Evolutionary conservation across 2,329 filamentous ascomycete species (phyloP).

Genomic region (Paraphaeosphaeria minitans): DNA sequence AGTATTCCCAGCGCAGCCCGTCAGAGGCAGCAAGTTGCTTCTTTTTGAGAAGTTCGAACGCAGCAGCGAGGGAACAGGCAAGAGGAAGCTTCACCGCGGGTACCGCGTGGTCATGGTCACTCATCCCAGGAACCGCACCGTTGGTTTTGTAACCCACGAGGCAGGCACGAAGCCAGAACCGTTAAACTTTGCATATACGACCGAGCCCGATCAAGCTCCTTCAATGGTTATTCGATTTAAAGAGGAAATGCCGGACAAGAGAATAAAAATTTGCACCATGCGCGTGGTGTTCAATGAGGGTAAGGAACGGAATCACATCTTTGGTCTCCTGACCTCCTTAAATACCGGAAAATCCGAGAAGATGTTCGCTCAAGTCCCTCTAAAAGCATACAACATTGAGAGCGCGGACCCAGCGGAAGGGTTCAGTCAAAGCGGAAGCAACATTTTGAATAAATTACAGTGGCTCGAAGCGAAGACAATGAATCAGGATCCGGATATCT

Average conservation of each 20-base stretch:
- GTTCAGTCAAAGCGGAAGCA: conserved; percentile 45
- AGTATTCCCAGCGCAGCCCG: conserved; percentile 75
- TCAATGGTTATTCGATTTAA: conserved; percentile 73
- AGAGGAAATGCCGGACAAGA: conserved; percentile 58
- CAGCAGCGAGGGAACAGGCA: conserved; percentile 73
- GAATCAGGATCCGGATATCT: conserved; percentile 66
- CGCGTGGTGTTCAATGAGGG: conserved; percentile 76
- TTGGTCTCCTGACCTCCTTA: conserved; percentile 75
- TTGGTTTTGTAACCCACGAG: conserved; percentile 76
- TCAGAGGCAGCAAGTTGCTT: conserved; percentile 72
- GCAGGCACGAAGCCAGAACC: conserved; percentile 66
- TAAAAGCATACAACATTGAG: conserved; percentile 70
- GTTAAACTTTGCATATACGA: conserved; percentile 73
- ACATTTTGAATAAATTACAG: conserved; percentile 51
- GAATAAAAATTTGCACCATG: conserved; percentile 62
- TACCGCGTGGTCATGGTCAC: conserved; percentile 81
- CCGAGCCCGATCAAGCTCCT: conserved; percentile 66
- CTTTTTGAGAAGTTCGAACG: conserved; percentile 75
- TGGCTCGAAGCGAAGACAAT: conserved; percentile 75
- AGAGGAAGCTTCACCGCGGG: conserved; percentile 75
- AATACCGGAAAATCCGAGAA: conserved; percentile 70
- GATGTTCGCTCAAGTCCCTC: conserved; percentile 70
- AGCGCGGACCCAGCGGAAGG: conserved; percentile 57
- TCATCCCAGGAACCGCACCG: conserved; percentile 73
- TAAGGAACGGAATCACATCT: conserved; percentile 72